phyloP scores from a whole-genome alignment of 1,284 basidiomycete genomes.

The Ceratobasidium theobromae region DNA sequence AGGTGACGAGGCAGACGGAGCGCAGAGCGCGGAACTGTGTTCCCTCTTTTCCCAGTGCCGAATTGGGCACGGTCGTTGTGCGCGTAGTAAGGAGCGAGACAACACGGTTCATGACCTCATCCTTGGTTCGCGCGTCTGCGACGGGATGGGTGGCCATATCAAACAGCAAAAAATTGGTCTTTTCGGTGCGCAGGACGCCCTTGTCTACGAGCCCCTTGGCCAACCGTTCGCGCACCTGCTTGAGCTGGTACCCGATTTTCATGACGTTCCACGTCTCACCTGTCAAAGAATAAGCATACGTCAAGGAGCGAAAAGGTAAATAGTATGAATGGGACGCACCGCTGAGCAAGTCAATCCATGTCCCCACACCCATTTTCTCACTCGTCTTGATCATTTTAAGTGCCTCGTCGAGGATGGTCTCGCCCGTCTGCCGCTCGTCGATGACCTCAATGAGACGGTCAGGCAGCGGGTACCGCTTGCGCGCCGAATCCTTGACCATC shows the following conservation, averaged over 20 bases:
- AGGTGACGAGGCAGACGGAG: conserved; percentile 76
- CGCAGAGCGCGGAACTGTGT: conserved; percentile 76
- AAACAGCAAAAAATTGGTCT: conserved; percentile 95
- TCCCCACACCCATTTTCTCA: conserved; percentile 85
- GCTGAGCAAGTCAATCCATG: conserved; percentile 90
- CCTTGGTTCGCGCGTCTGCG: conserved; percentile 87
- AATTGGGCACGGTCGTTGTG: conserved; percentile 75
- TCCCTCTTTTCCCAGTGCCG: conserved; percentile 70
- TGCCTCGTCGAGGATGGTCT: conserved; percentile 94
- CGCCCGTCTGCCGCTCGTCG: conserved; percentile 87
- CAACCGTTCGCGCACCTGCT: conserved; percentile 93
- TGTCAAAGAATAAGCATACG: conserved; percentile 43
- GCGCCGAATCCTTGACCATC: conserved; percentile 79
- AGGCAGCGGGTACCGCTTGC: conserved; percentile 72
- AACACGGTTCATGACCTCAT: conserved; percentile 74
- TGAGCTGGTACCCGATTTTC: conserved; percentile 97
- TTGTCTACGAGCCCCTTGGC: conserved; percentile 98
- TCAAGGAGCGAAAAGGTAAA: conserved; percentile 1
- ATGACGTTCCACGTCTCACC: conserved; percentile 99
- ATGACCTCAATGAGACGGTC: conserved; percentile 90
- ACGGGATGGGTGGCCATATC: conserved; percentile 98
- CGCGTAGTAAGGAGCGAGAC: conserved; percentile 78
- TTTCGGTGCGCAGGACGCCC: conserved; percentile 94
- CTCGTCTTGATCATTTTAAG: conserved; percentile 84
- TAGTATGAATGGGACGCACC: conserved; percentile 54